Percentiles rank a stretch among this genome's conserved stretches.
These are phyloP conservation scores for Blastocystis sp. DNA, from an alignment of 352 stramenopile species.

Conservation along the genomic window DNA sequence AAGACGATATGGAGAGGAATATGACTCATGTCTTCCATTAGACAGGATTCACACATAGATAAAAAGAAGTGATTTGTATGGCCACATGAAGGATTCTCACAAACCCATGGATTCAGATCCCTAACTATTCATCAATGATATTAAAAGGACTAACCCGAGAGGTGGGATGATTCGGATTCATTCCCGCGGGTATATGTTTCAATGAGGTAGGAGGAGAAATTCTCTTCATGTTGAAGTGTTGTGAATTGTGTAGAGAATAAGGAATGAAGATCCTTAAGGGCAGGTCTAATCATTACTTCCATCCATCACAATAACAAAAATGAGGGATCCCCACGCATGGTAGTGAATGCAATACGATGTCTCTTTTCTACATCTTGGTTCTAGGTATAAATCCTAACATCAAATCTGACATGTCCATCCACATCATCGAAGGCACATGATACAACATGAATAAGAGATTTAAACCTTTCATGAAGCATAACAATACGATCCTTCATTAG, in stretches of 20 bases:
- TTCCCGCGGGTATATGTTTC: not conserved
- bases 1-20: conserved; percentile 27
- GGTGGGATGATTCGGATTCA: not conserved
- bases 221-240: not conserved
- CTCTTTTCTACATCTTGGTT: not conserved
- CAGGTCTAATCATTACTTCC: not conserved
- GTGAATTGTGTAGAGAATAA: not conserved
- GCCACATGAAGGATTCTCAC: conserved; percentile 10
- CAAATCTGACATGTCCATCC: not conserved
- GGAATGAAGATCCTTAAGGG: not conserved
- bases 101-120: not conserved
- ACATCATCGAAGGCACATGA: not conserved
- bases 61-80: not conserved
- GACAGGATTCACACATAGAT: not conserved
- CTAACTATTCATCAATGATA: not conserved
- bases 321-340: not conserved
- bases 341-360: not conserved
- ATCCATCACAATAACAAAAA: not conserved
- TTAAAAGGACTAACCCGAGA: not conserved
- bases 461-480: not conserved
- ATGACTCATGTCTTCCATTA: not conserved
- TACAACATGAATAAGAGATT: not conserved
- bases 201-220: not conserved
- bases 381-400: not conserved
- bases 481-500: not conserved